Percentiles rank a stretch among this genome's conserved stretches.
These are phyloP conservation scores for Myrica gale DNA, from an alignment of 306 rosid species.

Conservation along the genomic window DNA sequence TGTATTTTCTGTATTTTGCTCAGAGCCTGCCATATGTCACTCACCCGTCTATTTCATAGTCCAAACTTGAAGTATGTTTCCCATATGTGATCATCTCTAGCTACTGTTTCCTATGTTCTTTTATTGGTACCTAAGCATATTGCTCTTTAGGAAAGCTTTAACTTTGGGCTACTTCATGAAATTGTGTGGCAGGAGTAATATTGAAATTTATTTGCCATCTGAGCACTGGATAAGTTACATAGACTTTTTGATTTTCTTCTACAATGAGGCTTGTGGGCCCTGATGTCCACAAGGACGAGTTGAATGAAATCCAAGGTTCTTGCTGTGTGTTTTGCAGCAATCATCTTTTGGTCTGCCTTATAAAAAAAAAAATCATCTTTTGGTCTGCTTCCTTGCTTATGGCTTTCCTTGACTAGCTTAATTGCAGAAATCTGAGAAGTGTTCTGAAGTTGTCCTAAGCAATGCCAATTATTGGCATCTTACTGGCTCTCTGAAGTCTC, in stretches of 20 bases:
- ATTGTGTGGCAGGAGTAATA: not conserved
- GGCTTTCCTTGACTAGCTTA: not conserved
- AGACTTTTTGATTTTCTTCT: constrained; percentile 3
- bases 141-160: not conserved
- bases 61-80: not conserved
- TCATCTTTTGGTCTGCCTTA: constrained; percentile 8
- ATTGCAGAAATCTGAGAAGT: constrained; percentile 5
- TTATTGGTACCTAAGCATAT: not conserved
- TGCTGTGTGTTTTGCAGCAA: not conserved
- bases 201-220: not conserved
- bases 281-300: not conserved
- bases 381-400: constrained; percentile 2
- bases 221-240: not conserved
- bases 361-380: too few species aligned
- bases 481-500: not conserved
- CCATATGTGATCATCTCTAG: not conserved
- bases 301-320: not conserved
- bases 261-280: constrained; percentile 13
- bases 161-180: not conserved
- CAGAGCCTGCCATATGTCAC: not conserved
- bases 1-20: not conserved
- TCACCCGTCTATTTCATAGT: not conserved
- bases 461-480: constrained; percentile 6
- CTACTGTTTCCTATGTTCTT: not conserved
- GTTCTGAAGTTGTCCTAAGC: not conserved